These are phyloP conservation scores for Auricularia auricula-judae DNA, from an alignment of 768 basidiomycete genomes.

Conservation along the genomic window DNA sequence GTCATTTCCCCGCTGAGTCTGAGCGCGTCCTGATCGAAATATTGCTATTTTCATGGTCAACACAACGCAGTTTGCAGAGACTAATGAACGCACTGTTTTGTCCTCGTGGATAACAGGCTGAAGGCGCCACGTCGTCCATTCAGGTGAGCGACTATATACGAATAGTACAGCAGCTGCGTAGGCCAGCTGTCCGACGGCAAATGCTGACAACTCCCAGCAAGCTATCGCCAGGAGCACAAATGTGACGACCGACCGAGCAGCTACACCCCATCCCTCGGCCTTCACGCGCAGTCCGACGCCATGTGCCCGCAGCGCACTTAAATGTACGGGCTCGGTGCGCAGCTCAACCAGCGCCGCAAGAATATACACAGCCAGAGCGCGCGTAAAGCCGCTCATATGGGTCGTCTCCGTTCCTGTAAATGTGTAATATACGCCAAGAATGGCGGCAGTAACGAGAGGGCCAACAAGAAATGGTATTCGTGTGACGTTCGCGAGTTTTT, in stretches of 20 bases:
- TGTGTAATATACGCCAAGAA: conserved; percentile 45
- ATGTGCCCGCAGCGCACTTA: conserved; percentile 59
- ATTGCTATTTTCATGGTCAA: conserved; percentile 6
- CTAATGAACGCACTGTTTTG: background rate
- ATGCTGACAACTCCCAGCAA: conserved; percentile 54
- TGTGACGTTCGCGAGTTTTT: conserved; percentile 34
- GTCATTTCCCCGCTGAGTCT: conserved; percentile 75
- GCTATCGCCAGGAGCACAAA: conserved; percentile 47
- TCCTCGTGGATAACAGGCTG: background rate
- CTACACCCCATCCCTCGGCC: conserved; percentile 79
- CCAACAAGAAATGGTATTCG: conserved; percentile 62
- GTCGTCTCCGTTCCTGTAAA: conserved; percentile 40
- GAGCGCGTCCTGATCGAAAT: conserved; percentile 39
- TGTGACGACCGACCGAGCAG: conserved; percentile 59
- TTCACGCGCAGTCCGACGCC: conserved; percentile 64
- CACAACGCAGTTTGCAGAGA: too few relatives aligned
- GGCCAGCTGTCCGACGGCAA: conserved; percentile 73
- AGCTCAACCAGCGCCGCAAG: conserved; percentile 69
- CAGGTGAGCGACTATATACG: conserved; percentile 37
- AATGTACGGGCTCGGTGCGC: conserved; percentile 72
- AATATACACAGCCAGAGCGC: conserved; percentile 48
- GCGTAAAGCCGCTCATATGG: conserved; percentile 49
- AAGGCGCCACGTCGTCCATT: conserved; percentile 1
- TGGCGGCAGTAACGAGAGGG: conserved; percentile 38
- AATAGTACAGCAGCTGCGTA: conserved; percentile 53